Evolutionary conservation across 257 asterid species (phyloP), one percentile per base, ranked within the genome.

Genomic region (Parsonsia alboflavescens): DNA sequence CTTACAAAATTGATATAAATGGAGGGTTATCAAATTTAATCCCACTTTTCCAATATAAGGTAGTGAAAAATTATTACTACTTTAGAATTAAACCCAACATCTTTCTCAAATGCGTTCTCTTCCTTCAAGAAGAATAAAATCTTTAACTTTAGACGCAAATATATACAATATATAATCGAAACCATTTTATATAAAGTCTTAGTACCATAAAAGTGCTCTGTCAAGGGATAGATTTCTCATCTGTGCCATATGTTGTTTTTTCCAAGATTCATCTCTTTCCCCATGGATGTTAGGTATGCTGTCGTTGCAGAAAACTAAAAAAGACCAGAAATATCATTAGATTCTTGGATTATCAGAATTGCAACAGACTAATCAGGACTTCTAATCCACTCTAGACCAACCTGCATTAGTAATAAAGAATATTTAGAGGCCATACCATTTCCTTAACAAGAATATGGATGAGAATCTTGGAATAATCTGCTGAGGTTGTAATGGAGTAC

Each of bases 391-490:
- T 12, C 13, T 10, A 50, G 6, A 28, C 21, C 41, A 28, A 17
- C 21, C 17, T 3, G 49, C 11, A 44, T 54, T 49, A 26, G 21
- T 53, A 33, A 13, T 28, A 66, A 54, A 52, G 22, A 52, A 52
- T 3, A 2, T 17, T 17, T 19, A 52, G 6, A 1, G n/a, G 17
- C 17, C 58, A 52, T 16, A 52, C n/a, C 58, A 52, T 52, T 52
- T 52, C 58, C 58, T 16, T 52, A 52, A 17, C 22, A 52, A 52
- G 30, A 58, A 46, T 22, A 52, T 24, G 65, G 36, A 72, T 13
- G 61, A 42, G 26, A 72, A 72, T 72, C 54, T 57, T 57, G 26
- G 19, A n/a, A 56, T 49, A 12, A 68, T 7, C 39, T 70, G 24
- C 24, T 2, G 22, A 16, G 13, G n/a, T 4, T 11, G 26, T 19